Evolutionary conservation across 2,329 filamentous ascomycete genomes (phyloP).

Genomic region (Epichloe typhina): DNA sequence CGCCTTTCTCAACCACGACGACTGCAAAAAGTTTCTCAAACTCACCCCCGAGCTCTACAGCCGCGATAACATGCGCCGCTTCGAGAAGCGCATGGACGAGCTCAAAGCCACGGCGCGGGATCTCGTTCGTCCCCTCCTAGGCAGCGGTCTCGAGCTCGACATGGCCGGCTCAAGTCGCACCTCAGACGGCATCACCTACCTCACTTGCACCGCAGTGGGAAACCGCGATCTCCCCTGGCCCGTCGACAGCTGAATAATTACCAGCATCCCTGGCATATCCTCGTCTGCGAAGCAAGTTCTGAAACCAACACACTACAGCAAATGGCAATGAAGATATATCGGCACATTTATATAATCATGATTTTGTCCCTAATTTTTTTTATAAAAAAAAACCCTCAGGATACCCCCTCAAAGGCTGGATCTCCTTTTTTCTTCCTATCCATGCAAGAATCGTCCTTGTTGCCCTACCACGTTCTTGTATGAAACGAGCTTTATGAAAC

Average conservation of each 20-base stretch:
- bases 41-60: conserved; percentile 75
- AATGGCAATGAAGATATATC: no score
- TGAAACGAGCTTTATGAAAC: no score
- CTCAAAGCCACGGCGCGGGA: conserved; percentile 74
- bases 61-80: conserved; percentile 71
- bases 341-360: neutral
- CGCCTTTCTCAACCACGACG: conserved; percentile 68
- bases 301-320: no score
- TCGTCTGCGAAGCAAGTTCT: neutral
- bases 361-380: neutral
- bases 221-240: conserved; percentile 39
- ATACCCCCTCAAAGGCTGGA: conserved; percentile 9
- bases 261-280: no score
- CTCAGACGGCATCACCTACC: conserved; percentile 32
- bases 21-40: conserved; percentile 85
- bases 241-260: conserved; percentile 18
- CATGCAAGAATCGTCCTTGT: no score
- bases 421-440: neutral
- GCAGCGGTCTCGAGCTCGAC: conserved; percentile 73
- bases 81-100: conserved; percentile 80
- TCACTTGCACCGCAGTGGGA: conserved; percentile 36
- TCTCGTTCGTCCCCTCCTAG: conserved; percentile 72
- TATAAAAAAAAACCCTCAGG: neutral
- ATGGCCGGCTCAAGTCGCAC: conserved; percentile 30
- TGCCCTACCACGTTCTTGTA: no score